Percentiles rank a stretch among this genome's conserved stretches.
Conservation (phyloP, 257 asterid genomes). For the Linderniella brevidens region DNA sequence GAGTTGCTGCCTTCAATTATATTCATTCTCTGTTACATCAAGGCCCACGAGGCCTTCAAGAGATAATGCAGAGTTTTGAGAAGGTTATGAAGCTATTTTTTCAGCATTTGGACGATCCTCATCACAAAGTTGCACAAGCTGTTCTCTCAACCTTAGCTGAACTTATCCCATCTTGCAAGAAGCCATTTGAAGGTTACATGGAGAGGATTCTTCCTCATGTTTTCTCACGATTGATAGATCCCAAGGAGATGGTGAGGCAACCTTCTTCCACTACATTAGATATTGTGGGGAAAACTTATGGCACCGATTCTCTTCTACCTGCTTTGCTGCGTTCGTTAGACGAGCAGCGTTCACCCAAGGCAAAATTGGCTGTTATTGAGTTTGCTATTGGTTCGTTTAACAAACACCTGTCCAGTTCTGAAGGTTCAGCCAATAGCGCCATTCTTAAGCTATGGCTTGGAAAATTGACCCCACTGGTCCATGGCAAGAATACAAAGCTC, state of each 20-base stretch:
- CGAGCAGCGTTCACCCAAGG: conserved; percentile 99
- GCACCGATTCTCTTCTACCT: conserved; percentile 82
- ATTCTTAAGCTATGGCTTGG: conserved; percentile 95
- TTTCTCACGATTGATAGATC: conserved; percentile 92
- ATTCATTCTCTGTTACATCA: conserved; percentile 66
- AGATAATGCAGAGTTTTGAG: conserved; percentile 88
- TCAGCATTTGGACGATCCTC: conserved; percentile 99
- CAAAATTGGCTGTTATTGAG: conserved; percentile 93
- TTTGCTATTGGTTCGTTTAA: conserved; percentile 83
- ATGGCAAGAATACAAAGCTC: conserved; percentile 85
- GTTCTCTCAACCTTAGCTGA: conserved; percentile 95
- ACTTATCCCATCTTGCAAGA: conserved; percentile 87
- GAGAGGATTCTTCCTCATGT: conserved; percentile 98
- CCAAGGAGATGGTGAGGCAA: conserved; percentile 90
- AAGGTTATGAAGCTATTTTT: conserved; percentile 95
- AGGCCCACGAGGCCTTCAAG: conserved; percentile 91
- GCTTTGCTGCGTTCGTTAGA: conserved; percentile 92
- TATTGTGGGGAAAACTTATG: conserved; percentile 81
- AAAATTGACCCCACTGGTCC: conserved; percentile 67
- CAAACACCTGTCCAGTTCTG: conserved; percentile 63
- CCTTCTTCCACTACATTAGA: conserved; percentile 91
- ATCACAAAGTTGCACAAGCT: conserved; percentile 99
- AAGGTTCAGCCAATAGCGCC: conserved; percentile 74
- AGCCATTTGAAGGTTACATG: conserved; percentile 93
- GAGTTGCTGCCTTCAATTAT: conserved; percentile 87